Evolutionary conservation across 225 moss, liverwort and hornwort species (phyloP).

Genomic region (Climacium dendroides): DNA sequence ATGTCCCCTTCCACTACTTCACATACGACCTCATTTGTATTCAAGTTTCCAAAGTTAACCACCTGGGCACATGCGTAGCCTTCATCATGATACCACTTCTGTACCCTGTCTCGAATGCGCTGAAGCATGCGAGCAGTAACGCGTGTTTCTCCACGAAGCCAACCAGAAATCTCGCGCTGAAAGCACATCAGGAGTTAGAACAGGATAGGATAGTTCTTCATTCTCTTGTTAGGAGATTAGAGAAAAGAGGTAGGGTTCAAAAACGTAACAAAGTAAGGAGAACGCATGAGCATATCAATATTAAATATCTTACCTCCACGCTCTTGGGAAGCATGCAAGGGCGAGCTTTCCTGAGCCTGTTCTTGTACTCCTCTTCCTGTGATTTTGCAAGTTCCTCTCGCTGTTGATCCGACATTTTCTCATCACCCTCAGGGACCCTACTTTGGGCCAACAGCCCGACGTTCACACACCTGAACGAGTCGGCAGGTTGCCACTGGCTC

Average conservation of each 20-base stretch:
- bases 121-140: slow-evolving; percentile 93
- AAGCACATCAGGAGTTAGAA: background rate
- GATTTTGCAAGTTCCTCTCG: slow-evolving; percentile 85
- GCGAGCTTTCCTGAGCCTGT: slow-evolving; percentile 67
- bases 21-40: slow-evolving; percentile 91
- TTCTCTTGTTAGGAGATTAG: background rate
- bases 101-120: slow-evolving; percentile 84
- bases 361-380: slow-evolving; percentile 96
- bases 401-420: slow-evolving; percentile 83
- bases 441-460: slow-evolving; percentile 90
- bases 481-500: slow-evolving; percentile 96
- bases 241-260: background rate
- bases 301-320: slow-evolving; percentile 41
- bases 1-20: slow-evolving; percentile 94
- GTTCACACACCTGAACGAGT: slow-evolving; percentile 90
- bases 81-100: slow-evolving; percentile 96
- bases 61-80: slow-evolving; percentile 95
- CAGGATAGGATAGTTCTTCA: background rate
- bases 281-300: background rate
- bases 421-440: slow-evolving; percentile 58
- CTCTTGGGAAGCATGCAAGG: slow-evolving; percentile 91
- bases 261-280: background rate
- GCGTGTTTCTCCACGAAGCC: slow-evolving; percentile 85
- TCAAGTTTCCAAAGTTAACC: slow-evolving; percentile 86
- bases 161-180: slow-evolving; percentile 76